Percentiles rank a stretch among this genome's conserved stretches.
These are phyloP conservation scores for Capillidium rhysosporum DNA, from an alignment of 371 early-diverging fungal species.

Conservation along the genomic window DNA sequence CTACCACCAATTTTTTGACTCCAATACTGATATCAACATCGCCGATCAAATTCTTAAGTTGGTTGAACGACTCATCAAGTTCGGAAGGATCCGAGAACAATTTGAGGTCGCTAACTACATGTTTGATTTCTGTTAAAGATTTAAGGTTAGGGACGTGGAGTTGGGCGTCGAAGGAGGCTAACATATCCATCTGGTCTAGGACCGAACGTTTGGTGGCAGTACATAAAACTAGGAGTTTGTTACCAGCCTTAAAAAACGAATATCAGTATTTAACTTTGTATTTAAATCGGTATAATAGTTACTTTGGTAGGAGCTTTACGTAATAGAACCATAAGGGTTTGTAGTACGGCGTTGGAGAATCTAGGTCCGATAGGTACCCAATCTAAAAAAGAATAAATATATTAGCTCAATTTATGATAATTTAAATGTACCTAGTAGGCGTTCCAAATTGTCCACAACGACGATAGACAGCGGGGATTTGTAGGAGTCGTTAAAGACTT, in stretches of 20 bases:
- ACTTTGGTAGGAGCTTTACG: conserved; percentile 82
- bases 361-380: conserved; percentile 97
- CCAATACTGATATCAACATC: conserved; percentile 52
- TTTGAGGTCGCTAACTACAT: conserved; percentile 33
- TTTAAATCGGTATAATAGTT: conserved; percentile 8
- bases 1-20: conserved; percentile 75
- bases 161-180: conserved; percentile 64
- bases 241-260: conserved; percentile 28
- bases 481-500: conserved; percentile 93
- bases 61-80: conserved; percentile 8
- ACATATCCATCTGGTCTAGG: conserved; percentile 73
- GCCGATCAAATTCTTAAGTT: conserved; percentile 7
- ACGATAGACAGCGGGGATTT: conserved; percentile 91
- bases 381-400: conserved; percentile 40
- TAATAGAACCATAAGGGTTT: conserved; percentile 80
- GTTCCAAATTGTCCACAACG: conserved; percentile 95
- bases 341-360: conserved; percentile 92
- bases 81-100: conserved; percentile 8
- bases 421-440: conserved; percentile 43
- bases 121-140: conserved; percentile 38
- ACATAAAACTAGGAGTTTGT: conserved; percentile 56
- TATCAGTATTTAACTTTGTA: not conserved
- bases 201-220: conserved; percentile 66
- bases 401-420: not conserved
- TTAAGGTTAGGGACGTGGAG: conserved; percentile 62